Conservation (phyloP, 2,329 filamentous ascomycete genomes). For the Hypoxylon sp. region DNA sequence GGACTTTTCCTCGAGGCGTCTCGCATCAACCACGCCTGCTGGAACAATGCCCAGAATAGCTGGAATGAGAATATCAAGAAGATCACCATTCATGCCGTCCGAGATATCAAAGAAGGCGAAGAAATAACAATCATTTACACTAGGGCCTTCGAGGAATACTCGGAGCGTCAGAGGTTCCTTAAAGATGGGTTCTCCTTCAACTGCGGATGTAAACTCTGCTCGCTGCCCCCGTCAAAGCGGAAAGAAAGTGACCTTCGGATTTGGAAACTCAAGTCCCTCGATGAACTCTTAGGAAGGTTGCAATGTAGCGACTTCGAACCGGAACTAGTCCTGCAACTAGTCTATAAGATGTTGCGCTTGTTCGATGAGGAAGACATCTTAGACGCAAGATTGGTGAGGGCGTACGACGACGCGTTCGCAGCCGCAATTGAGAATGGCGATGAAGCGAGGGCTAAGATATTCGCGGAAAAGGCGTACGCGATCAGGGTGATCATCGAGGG, state of each 20-base stretch:
- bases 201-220: neutral
- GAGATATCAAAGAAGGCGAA: neutral
- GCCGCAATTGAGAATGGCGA: neutral
- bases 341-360: neutral
- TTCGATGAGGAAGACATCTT: neutral
- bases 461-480: neutral
- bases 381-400: neutral
- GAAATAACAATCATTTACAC: neutral
- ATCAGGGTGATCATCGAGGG: neutral
- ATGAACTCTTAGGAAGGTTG: neutral
- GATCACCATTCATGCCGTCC: neutral
- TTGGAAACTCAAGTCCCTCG: neutral
- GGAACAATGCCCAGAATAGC: neutral
- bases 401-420: neutral
- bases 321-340: neutral
- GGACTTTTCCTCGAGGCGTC: neutral
- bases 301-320: neutral
- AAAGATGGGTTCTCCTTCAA: neutral
- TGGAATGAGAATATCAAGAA: neutral
- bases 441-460: neutral
- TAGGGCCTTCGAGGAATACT: neutral
- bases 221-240: neutral
- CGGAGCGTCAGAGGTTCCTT: neutral
- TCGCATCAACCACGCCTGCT: neutral
- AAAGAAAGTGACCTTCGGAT: neutral